phyloP scores from a whole-genome alignment of 441 rosid species.

The Eugenia klotzschiana region DNA sequence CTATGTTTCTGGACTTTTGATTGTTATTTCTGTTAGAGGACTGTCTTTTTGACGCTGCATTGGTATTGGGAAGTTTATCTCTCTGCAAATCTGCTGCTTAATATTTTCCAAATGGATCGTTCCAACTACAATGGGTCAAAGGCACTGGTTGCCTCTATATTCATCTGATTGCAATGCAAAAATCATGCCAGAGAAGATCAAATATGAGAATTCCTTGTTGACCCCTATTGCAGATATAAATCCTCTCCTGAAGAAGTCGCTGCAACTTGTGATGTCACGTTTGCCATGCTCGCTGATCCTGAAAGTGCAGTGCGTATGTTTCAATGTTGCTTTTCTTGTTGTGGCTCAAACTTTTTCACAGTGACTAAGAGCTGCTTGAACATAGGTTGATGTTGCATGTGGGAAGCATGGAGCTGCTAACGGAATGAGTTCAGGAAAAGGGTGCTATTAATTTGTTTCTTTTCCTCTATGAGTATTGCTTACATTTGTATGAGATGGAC shows the following conservation, averaged over 20 bases:
- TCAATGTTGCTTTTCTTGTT: conserved; percentile 8
- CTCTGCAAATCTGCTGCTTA: background rate
- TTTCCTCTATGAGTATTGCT: background rate
- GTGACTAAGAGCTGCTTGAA: conserved; percentile 10
- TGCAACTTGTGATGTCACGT: conserved; percentile 70
- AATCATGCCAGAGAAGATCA: background rate
- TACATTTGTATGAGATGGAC: background rate
- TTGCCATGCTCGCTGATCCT: conserved; percentile 93
- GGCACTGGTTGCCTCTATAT: background rate
- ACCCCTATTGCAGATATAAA: conserved; percentile 37
- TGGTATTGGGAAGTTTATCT: background rate
- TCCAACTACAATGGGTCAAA: background rate
- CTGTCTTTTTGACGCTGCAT: background rate
- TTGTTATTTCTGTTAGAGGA: background rate
- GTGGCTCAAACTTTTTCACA: background rate
- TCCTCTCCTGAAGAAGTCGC: conserved; percentile 81
- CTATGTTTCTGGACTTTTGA: background rate
- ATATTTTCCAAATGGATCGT: background rate
- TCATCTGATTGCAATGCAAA: background rate
- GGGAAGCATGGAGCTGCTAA: conserved; percentile 67
- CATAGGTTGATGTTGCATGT: conserved; percentile 69
- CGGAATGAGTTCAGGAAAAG: conserved; percentile 79
- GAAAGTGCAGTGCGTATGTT: conserved; percentile 93
- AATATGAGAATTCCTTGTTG: background rate
- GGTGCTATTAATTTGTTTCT: conserved; percentile 23